Conservation (phyloP, 164 flowering plant genomes). For the Malania oleifera region DNA sequence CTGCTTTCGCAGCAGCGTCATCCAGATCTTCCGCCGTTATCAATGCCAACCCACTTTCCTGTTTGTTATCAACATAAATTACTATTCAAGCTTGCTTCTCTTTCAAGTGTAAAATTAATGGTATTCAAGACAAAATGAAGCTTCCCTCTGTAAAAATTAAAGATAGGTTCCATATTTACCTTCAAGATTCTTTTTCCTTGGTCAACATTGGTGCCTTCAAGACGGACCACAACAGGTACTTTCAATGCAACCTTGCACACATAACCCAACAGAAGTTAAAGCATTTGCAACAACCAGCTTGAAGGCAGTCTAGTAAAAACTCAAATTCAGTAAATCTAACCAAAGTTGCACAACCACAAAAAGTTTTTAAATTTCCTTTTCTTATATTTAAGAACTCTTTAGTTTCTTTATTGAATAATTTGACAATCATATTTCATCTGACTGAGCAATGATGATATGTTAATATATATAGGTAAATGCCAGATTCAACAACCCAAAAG, state of each 20-base stretch:
- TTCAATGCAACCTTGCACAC: slow-evolving; percentile 65
- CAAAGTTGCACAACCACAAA: neutral
- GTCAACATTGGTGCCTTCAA: slow-evolving; percentile 97
- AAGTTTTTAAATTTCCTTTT: neutral
- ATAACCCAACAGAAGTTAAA: slow-evolving; percentile 2
- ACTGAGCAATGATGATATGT: no score
- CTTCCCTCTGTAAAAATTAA: neutral
- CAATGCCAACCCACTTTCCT: slow-evolving; percentile 81
- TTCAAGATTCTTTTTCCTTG: slow-evolving; percentile 95
- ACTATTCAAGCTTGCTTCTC: neutral
- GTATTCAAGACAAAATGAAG: neutral
- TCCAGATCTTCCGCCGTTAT: slow-evolving; percentile 94
- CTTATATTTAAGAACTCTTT: neutral
- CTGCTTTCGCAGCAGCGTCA: slow-evolving; percentile 97
- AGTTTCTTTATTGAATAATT: no score
- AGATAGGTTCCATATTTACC: slow-evolving; percentile 33
- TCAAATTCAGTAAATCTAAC: neutral
- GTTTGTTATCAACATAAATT: slow-evolving; percentile 6
- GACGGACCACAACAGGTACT: slow-evolving; percentile 93
- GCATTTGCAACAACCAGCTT: neutral
- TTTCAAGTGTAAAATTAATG: neutral
- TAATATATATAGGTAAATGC: no score
- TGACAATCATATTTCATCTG: no score
- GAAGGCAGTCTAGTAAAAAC: neutral
- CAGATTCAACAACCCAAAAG: no score